Evolutionary conservation across 345 rosid genomes (phyloP).

Genomic region (Clausena lansium): DNA sequence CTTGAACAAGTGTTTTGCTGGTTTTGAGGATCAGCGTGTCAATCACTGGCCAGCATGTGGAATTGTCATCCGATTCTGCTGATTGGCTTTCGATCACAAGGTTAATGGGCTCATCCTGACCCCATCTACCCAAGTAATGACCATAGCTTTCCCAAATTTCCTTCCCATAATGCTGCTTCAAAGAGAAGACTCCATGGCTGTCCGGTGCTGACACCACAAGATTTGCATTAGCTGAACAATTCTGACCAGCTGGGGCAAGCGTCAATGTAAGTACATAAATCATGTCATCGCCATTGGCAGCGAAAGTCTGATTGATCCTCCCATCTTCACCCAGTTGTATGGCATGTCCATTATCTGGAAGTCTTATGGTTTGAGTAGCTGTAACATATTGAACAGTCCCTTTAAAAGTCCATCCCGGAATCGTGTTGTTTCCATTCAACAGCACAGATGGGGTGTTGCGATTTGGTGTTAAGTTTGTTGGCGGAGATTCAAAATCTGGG

Average conservation of each 20-base stretch:
- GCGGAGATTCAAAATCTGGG: slow-evolving; percentile 58
- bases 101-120: slow-evolving; percentile 37
- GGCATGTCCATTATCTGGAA: slow-evolving; percentile 48
- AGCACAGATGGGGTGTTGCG: slow-evolving; percentile 23
- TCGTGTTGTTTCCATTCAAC: slow-evolving; percentile 39
- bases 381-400: slow-evolving; percentile 48
- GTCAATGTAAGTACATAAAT: slow-evolving; percentile 48
- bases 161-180: slow-evolving; percentile 34
- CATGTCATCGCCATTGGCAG: slow-evolving; percentile 28
- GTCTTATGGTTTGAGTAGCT: slow-evolving; percentile 17
- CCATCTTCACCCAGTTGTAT: slow-evolving; percentile 55
- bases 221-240: slow-evolving; percentile 37
- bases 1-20: slow-evolving; percentile 25
- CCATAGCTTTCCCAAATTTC: slow-evolving; percentile 48
- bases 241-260: slow-evolving; percentile 32
- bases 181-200: slow-evolving; percentile 33
- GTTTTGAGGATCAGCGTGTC: slow-evolving; percentile 45
- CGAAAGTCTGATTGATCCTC: slow-evolving; percentile 53
- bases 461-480: slow-evolving; percentile 27
- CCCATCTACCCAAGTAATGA: slow-evolving; percentile 47
- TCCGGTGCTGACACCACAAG: slow-evolving; percentile 47
- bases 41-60: slow-evolving; percentile 58
- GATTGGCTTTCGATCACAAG: slow-evolving; percentile 40
- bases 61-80: slow-evolving; percentile 35
- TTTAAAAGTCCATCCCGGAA: slow-evolving; percentile 57